phyloP scores from a whole-genome alignment of 306 rosid genomes.

The Purshia tridentata region DNA sequence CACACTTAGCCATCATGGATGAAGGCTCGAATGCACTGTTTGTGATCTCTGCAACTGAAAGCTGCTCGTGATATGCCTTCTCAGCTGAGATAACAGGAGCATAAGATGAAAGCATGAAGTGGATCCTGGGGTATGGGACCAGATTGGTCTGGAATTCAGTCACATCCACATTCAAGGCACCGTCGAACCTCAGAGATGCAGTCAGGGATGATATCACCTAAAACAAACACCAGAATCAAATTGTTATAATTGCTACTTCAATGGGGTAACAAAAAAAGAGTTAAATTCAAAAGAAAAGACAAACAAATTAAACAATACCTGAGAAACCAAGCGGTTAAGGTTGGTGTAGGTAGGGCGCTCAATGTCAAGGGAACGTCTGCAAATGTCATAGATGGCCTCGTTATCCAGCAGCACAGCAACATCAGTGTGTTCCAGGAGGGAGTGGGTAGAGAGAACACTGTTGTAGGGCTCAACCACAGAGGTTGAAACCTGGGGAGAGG shows the following conservation, averaged over 20 bases:
- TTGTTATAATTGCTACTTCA: neutral
- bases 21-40: constrained; percentile 82
- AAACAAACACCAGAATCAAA: neutral
- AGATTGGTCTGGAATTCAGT: constrained; percentile 82
- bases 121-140: constrained; percentile 85
- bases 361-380: constrained; percentile 83
- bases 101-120: constrained; percentile 81
- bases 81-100: constrained; percentile 86
- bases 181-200: constrained; percentile 74
- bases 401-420: constrained; percentile 79
- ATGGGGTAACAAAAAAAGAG: neutral
- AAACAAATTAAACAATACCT: constrained; percentile 45
- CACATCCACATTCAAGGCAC: constrained; percentile 79
- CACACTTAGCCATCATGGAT: constrained; percentile 88
- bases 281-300: neutral
- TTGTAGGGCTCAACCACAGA: constrained; percentile 88
- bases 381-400: constrained; percentile 76
- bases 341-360: constrained; percentile 81
- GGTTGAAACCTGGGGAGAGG: constrained; percentile 80
- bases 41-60: constrained; percentile 79
- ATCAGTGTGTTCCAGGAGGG: constrained; percentile 78
- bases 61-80: constrained; percentile 80
- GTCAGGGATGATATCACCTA: constrained; percentile 80
- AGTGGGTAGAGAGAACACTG: constrained; percentile 81
- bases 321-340: constrained; percentile 78